Evolutionary conservation across 805 yeast species (phyloP), one percentile per base, ranked within the genome.

Genomic region (Citeromyces matritensis): DNA sequence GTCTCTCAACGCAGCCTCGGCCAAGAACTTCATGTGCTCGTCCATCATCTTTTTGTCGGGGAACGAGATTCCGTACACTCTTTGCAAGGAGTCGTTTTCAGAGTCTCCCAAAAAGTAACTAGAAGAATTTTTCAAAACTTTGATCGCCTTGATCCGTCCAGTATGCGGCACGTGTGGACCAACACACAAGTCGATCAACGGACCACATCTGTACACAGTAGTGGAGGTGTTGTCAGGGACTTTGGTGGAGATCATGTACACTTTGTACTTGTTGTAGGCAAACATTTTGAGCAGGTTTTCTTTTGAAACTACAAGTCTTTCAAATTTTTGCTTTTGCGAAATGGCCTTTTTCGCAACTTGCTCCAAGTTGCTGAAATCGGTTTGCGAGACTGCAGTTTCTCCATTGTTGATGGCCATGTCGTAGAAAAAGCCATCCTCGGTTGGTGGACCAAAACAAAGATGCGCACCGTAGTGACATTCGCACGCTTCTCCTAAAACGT

Each of bases 81-180:
- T 83, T 63, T 91, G 98, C 57, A 91, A 68, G 13, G 96, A 85
- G 55, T 91, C 98, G 53, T 91, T 88, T 44, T 65, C 65, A 30
- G 94, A 60, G 44, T 88, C 96, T 59, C 96, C 98, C 47, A 84
- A 62, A 67, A 91, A 91, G 62, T 91, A 91, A 34, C 95, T 85
- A 2, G 96, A 78, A 11, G 97, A 88, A 67, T 86, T 88, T 63
- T 91, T 91, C 59, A 91, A 69, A 31, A 91, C 73, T 60, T 88
- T 88, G 63, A 86, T 73, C 33, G 94, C 81, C 70, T 91, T 91
- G 49, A 91, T 83, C 55, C 83, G 78, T 41, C 97, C 97, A 29
- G 98, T 86, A 61, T 88, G 93, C 39, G 96, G 95, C 40, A 91
- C 78, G 54, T 91, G 98, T 30, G 98, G 98, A 47, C 98, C 98